Conservation (phyloP, 768 basidiomycete species). For the Kondoa subrosea region DNA sequence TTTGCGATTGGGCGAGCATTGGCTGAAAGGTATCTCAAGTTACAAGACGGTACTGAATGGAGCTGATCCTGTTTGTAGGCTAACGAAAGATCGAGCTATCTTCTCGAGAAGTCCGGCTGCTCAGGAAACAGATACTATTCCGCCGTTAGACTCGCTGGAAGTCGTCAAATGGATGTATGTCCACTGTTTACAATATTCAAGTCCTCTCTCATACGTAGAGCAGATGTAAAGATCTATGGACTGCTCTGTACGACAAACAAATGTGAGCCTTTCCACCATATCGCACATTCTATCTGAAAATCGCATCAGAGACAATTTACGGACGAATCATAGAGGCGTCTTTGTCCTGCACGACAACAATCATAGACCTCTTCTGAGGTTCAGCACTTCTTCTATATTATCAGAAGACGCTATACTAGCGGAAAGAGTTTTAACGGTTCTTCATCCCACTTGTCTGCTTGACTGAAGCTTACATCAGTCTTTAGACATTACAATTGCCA, state of each 20-base stretch:
- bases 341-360: conserved; percentile 25
- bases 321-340: conserved; percentile 28
- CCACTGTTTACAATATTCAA: conserved; percentile 5
- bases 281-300: not conserved
- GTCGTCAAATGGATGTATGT: conserved; percentile 27
- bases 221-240: conserved; percentile 24
- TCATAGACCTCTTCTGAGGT: conserved; percentile 14
- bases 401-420: not conserved
- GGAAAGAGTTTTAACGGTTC: conserved; percentile 2
- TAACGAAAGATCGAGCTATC: conserved; percentile 19
- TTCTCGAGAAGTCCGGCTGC: conserved; percentile 15
- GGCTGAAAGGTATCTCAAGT: conserved; percentile 21
- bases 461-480: not conserved
- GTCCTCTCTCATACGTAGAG: not conserved
- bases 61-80: conserved; percentile 1
- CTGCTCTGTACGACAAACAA: conserved; percentile 26
- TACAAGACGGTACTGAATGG: not conserved
- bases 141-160: conserved; percentile 23
- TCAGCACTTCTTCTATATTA: conserved; percentile 8
- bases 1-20: conserved; percentile 21
- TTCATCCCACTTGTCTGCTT: no score
- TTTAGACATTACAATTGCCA: not conserved
- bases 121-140: no score
- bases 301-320: conserved; percentile 25
- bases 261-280: conserved; percentile 11